Percentiles rank a stretch among this genome's conserved stretches.
These are phyloP conservation scores for Aspergillus ellipticus DNA, from an alignment of 495 filamentous ascomycete species.

Conservation along the genomic window DNA sequence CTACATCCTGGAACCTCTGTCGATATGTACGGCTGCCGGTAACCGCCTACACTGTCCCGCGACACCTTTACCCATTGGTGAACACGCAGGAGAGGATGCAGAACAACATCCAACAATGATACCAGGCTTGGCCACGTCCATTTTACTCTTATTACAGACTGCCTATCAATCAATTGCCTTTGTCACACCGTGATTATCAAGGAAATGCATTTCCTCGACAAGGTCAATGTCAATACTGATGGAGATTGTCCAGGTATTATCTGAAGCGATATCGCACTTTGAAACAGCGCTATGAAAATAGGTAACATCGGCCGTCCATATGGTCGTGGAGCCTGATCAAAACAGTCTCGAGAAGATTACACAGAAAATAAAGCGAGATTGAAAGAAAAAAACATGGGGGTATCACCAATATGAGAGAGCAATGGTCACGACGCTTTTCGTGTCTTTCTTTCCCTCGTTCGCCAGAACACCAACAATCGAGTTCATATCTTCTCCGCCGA, in stretches of 20 bases:
- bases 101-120: neutral
- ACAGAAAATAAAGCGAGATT: conserved; percentile 22
- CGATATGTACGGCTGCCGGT: neutral
- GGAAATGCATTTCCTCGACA: conserved; percentile 6
- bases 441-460: conserved; percentile 18
- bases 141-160: neutral
- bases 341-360: conserved; percentile 7
- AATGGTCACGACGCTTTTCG: conserved; percentile 30
- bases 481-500: conserved; percentile 12
- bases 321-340: conserved; percentile 3
- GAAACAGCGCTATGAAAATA: conserved; percentile 70
- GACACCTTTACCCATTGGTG: neutral
- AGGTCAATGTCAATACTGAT: conserved; percentile 15
- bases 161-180: neutral
- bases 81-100: neutral
- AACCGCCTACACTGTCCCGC: neutral
- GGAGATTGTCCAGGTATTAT: conserved; percentile 66
- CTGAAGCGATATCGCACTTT: conserved; percentile 90
- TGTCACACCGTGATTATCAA: conserved; percentile 10
- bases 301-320: conserved; percentile 21
- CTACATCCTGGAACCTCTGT: neutral
- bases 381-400: conserved; percentile 26
- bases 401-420: conserved; percentile 47
- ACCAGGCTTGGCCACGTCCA: neutral
- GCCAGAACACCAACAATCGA: conserved; percentile 18